Evolutionary conservation across 2,329 filamentous ascomycete species (phyloP).

Genomic region (Esteya vermicola): DNA sequence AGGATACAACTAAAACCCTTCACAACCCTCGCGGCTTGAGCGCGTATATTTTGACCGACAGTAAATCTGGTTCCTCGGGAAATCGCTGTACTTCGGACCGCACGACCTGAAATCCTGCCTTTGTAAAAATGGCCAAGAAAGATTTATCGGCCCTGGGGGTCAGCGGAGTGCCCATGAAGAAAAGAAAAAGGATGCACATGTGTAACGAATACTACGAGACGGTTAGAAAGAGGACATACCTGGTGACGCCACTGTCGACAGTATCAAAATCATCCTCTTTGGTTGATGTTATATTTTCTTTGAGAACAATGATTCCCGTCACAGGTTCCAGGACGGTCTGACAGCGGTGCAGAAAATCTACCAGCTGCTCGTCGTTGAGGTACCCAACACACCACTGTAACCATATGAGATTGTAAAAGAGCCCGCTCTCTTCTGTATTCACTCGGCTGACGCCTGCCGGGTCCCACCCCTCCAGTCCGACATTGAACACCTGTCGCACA

Average conservation of each 20-base stretch:
- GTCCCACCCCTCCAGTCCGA: constrained; percentile 60
- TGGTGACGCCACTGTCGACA: constrained; percentile 63
- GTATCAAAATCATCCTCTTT: constrained; percentile 59
- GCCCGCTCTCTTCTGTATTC: background rate
- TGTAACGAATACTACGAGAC: background rate
- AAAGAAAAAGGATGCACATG: constrained; percentile 3
- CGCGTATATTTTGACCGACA: constrained; percentile 68
- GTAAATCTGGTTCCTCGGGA: constrained; percentile 39
- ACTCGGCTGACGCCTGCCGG: constrained; percentile 22
- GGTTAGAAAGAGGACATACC: too few species aligned
- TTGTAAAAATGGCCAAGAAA: constrained; percentile 53
- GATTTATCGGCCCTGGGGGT: constrained; percentile 49
- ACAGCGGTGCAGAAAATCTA: constrained; percentile 51
- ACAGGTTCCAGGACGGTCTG: constrained; percentile 22
- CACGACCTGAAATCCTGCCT: constrained; percentile 55
- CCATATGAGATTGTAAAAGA: constrained; percentile 86
- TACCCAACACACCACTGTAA: constrained; percentile 84
- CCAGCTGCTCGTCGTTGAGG: constrained; percentile 59
- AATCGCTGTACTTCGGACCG: constrained; percentile 64
- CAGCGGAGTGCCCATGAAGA: background rate
- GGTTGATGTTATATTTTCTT: constrained; percentile 59
- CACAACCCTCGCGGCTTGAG: constrained; percentile 35
- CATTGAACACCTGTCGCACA: constrained; percentile 49
- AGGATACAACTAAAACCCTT: too few species aligned
- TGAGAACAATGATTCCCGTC: constrained; percentile 51